These are phyloP conservation scores for Wickerhamomyces chambardii DNA, from an alignment of 805 yeast genomes.

Conservation along the genomic window DNA sequence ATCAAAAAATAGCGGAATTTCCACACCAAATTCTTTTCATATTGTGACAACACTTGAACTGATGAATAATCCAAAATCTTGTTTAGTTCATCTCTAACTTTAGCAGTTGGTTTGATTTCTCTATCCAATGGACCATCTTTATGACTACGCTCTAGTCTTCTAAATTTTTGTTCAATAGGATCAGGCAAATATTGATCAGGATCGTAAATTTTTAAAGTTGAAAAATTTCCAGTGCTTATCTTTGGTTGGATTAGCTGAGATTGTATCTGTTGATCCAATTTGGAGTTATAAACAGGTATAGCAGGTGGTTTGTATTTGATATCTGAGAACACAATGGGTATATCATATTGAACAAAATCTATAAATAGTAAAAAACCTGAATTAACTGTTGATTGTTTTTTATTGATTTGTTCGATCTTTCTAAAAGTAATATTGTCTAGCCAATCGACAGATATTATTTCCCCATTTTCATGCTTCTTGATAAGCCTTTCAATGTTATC, in stretches of 20 bases:
- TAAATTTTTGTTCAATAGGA: conserved; percentile 83
- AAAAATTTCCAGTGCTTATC: conserved; percentile 20
- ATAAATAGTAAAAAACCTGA: conserved; percentile 33
- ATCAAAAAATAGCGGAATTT: conserved; percentile 76
- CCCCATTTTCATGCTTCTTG: conserved; percentile 62
- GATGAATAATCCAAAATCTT: conserved; percentile 72
- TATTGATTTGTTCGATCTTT: conserved; percentile 25
- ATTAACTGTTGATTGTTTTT: conserved; percentile 13
- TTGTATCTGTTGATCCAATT: conserved; percentile 29
- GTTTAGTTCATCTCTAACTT: conserved; percentile 63
- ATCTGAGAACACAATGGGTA: conserved; percentile 66
- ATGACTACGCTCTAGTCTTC: conserved; percentile 77
- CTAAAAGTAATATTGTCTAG: conserved; percentile 59
- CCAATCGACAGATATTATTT: conserved; percentile 57
- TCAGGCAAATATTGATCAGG: conserved; percentile 64
- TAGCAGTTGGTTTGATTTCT: conserved; percentile 84
- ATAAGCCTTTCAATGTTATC: conserved; percentile 43
- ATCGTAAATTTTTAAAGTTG: conserved; percentile 42
- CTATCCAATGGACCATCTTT: conserved; percentile 69
- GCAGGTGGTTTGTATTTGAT: conserved; percentile 28
- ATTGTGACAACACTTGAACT: conserved; percentile 69
- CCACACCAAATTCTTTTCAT: conserved; percentile 86
- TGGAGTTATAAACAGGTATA: conserved; percentile 30
- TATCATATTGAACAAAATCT: conserved; percentile 57
- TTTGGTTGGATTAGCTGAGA: conserved; percentile 16